These are phyloP conservation scores for Cyberlindnera subsufficiens DNA, from an alignment of 805 yeast genomes.

Conservation along the genomic window DNA sequence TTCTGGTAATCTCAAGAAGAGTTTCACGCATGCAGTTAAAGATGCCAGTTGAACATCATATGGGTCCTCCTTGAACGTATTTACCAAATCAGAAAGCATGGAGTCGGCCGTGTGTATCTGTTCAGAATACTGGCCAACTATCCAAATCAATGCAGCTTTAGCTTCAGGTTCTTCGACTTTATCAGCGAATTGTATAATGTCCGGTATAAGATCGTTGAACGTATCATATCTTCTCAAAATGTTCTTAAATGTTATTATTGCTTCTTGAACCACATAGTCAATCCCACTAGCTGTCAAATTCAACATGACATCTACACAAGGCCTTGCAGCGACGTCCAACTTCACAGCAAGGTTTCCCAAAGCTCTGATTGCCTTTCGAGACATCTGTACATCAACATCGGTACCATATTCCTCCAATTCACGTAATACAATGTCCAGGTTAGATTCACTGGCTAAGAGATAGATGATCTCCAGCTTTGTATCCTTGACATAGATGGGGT, in stretches of 20 bases:
- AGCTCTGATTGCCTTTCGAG: constrained; percentile 81
- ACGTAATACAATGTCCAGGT: constrained; percentile 54
- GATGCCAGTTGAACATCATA: constrained; percentile 68
- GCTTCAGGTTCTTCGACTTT: constrained; percentile 73
- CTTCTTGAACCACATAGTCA: constrained; percentile 74
- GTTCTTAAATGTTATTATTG: constrained; percentile 68
- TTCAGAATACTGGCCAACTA: constrained; percentile 65
- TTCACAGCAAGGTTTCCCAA: constrained; percentile 86
- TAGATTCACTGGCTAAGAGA: constrained; percentile 61
- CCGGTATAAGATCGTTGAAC: constrained; percentile 39
- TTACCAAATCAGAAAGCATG: constrained; percentile 36
- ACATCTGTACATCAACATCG: constrained; percentile 81
- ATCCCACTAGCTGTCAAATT: constrained; percentile 59
- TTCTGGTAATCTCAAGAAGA: constrained; percentile 52
- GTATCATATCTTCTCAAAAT: constrained; percentile 71
- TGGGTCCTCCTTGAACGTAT: constrained; percentile 54
- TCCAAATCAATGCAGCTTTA: constrained; percentile 75
- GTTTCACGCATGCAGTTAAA: constrained; percentile 69
- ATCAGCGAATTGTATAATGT: constrained; percentile 38
- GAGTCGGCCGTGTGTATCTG: constrained; percentile 37
- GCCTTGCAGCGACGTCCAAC: constrained; percentile 51
- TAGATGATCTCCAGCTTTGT: constrained; percentile 86
- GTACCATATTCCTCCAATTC: constrained; percentile 85
- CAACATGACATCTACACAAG: constrained; percentile 57
- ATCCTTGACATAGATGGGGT: constrained; percentile 83